Evolutionary conservation across 139 green algal species (phyloP), one percentile per base, ranked within the genome.

Genomic region (Chlamydomonas sp.): DNA sequence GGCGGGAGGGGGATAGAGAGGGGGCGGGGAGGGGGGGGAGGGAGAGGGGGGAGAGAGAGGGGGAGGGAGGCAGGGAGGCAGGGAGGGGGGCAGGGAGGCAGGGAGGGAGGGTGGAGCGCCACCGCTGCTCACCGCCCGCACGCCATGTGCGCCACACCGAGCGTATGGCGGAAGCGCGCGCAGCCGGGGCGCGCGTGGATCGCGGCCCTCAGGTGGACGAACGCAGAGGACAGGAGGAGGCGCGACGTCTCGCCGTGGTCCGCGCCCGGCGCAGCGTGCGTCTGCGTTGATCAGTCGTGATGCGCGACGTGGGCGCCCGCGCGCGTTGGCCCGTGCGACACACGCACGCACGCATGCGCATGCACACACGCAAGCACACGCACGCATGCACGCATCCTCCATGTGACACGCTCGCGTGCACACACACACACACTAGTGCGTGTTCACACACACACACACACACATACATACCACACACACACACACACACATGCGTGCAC

Each of bases 131-230:
- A 22, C 65, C 38, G 30, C 30, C 59, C 59, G 10, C 33, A 66
- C 20, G 26, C 16, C 57, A 72, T 58, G 28, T 65, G 30, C 38
- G 74, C 3, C 3, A 81, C 59, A 1, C 75, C 75, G 22, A 77
- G 48, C 48, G 59, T 72, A 38, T 77, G 65, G 49, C 66, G 67
- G 58, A 69, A 81, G 49, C 65, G 72, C 49, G 66, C 70, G 37
- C 8, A 35, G 16, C 3, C 3, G 35, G 76, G 76, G 31, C 22
- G 22, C 38, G 38, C 20, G 48, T 69, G 58, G 3, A 81, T 59
- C 8, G 76, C 76, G 0, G 37, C 48, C 26, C 28, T 66, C 70
- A 74, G 67, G 20, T 64, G 5, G 47, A 1, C 31, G 6, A 29
- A 1, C 28, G 38, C 8, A 28, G 28, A 28, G 3, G 5, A 36